Percentiles rank a stretch among this genome's conserved stretches.
phyloP scores from a whole-genome alignment of 768 basidiomycete species.

The Rhizopogon roseolus region DNA sequence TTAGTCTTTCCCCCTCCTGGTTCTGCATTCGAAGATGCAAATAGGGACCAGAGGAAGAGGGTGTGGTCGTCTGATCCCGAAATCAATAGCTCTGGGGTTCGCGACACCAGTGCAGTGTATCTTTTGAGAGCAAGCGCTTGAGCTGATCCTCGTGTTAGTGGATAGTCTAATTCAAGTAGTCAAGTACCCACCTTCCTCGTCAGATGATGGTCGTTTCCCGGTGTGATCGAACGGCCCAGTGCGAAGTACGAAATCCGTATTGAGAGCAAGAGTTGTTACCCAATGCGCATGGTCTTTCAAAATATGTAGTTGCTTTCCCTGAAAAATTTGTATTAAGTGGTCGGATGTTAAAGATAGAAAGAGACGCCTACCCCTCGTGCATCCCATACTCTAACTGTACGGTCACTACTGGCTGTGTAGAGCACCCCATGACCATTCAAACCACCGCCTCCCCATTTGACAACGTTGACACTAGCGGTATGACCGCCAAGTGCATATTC shows the following conservation, averaged over 20 bases:
- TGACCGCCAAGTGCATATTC: constrained; percentile 92
- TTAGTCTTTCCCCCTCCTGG: constrained; percentile 48
- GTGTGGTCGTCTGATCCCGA: constrained; percentile 98
- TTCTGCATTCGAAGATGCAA: constrained; percentile 40
- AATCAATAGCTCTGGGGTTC: constrained; percentile 76
- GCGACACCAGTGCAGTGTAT: constrained; percentile 65
- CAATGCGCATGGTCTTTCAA: constrained; percentile 97
- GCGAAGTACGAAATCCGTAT: constrained; percentile 91
- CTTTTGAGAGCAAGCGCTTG: constrained; percentile 71
- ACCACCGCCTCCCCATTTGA: constrained; percentile 93
- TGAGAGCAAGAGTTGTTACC: constrained; percentile 95
- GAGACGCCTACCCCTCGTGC: constrained; percentile 55
- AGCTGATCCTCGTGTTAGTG: constrained; percentile 38
- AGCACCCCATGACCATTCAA: constrained; percentile 61
- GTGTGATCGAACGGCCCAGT: constrained; percentile 95
- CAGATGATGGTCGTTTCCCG: constrained; percentile 69
- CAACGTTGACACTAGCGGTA: constrained; percentile 89
- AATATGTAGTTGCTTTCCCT: constrained; percentile 82
- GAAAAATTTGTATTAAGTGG: constrained; percentile 5
- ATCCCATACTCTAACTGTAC: constrained; percentile 94
- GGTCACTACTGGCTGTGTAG: constrained; percentile 93
- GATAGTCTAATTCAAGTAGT: not conserved
- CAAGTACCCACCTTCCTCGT: constrained; percentile 68
- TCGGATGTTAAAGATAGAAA: not conserved
- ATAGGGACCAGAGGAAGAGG: constrained; percentile 90